Base-by-base conservation (phyloP, 164 flowering plant species). In the Aristolochia fimbriata region DNA sequence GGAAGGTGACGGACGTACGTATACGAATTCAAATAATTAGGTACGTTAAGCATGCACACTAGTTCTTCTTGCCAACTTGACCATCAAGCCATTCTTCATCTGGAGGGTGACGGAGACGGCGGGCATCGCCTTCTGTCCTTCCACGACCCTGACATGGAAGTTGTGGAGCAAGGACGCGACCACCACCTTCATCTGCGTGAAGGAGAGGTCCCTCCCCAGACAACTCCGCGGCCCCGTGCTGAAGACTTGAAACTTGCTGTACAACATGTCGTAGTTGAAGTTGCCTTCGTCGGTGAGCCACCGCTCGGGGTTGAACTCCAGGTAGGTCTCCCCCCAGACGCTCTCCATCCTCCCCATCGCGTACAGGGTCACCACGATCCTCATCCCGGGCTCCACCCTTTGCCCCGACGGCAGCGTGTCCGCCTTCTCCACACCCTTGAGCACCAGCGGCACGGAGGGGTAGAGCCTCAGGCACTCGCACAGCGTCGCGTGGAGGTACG, bases 321-420 rank as follows among this genome's bases (percentile, higher is more conserved):
- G 17, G 72, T 80, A 73, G 25, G 80, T 81, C 19, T 72, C 57
- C 9, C 84, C 88, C 88, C 86, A 83, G 2, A 79, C 55, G 27
- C 57, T 51, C 27, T 68, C 65, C 77, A 74, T 73, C 47, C 78
- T 69, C 10, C 75, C 85, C 75, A 75, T 75, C 0, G 78, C 49
- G 55, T 70, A 77, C 6, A 65, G 22, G 5, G 63, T 55, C 3
- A 63, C 48, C 51, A 79, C 4, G 6, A 78, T 59, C 54, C 24
- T 68, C 55, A 20, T 57, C 2, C 66, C 68, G 22, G 66, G 67
- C 17, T 59, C 10, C 8, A 78, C 75, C 6, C 4, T 30, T 7
- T 74, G 64, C 0, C 88, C 85, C 23, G 72, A 70, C 0, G 85
- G 85, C 12, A 81, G 74, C 1, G 66, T 58, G 21, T 77, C 81